These are phyloP conservation scores for Fusarium temperatum DNA, from an alignment of 2,329 filamentous ascomycete species.

Conservation along the genomic window DNA sequence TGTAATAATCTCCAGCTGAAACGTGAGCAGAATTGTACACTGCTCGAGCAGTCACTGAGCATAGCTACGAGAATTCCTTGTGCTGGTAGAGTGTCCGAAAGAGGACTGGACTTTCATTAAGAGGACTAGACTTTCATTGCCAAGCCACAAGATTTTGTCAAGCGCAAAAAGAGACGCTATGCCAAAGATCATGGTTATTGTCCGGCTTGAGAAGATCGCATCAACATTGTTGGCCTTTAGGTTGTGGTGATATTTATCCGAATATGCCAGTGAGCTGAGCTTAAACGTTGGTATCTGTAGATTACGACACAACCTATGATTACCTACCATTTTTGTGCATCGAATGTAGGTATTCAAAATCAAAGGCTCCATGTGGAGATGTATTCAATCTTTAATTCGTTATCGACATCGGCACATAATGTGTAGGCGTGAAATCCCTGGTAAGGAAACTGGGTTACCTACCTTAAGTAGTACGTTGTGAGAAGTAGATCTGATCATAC, in stretches of 20 bases:
- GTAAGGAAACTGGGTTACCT: background rate
- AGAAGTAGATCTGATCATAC: background rate
- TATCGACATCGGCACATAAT: background rate
- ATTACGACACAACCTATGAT: background rate
- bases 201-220: background rate
- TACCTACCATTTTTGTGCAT: background rate
- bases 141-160: background rate
- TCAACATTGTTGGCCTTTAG: background rate
- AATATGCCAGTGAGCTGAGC: background rate
- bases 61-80: background rate
- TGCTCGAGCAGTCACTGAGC: background rate
- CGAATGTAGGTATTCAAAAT: background rate
- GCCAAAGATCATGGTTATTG: background rate
- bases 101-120: background rate
- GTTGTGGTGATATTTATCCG: background rate
- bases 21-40: background rate
- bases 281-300: background rate
- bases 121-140: background rate
- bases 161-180: background rate
- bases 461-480: background rate
- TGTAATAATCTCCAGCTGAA: background rate
- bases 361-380: background rate
- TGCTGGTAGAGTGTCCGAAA: background rate
- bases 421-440: background rate
- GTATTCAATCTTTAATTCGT: background rate